phyloP scores from a whole-genome alignment of 345 rosid genomes.

The Litchi chinensis region DNA sequence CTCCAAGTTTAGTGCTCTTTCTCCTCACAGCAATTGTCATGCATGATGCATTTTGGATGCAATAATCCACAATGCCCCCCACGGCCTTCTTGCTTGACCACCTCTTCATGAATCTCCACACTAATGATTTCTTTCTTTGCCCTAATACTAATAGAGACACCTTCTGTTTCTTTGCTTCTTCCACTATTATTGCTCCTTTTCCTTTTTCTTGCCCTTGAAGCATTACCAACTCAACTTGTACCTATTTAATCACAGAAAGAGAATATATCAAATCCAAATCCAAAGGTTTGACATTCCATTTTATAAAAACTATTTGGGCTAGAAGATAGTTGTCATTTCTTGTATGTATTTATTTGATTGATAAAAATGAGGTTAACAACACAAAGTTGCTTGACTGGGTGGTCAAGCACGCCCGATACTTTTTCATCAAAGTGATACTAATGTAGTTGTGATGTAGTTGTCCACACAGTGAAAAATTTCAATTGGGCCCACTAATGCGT shows the following conservation, averaged over 20 bases:
- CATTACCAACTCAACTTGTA: conserved; percentile 58
- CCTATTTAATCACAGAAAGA: conserved; percentile 28
- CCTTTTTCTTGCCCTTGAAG: conserved; percentile 66
- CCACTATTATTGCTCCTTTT: conserved; percentile 70
- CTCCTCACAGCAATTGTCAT: conserved; percentile 84
- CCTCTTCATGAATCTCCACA: conserved; percentile 61
- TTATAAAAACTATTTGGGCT: background rate
- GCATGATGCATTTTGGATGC: conserved; percentile 82
- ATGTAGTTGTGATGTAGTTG: no score
- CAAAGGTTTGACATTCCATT: background rate
- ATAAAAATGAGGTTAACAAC: no score
- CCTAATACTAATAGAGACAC: conserved; percentile 75
- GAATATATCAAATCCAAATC: no score
- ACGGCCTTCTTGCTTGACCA: conserved; percentile 43
- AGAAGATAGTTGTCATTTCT: no score
- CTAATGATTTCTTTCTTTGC: conserved; percentile 59
- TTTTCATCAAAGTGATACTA: no score
- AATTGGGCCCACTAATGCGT: no score
- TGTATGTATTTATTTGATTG: no score
- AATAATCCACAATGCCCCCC: conserved; percentile 54
- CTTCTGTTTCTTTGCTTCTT: conserved; percentile 66
- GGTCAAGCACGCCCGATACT: no score
- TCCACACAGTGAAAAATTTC: no score
- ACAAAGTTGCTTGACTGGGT: no score
- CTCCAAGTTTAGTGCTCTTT: conserved; percentile 74